These are phyloP conservation scores for Eucalyptus melliodora DNA, from an alignment of 345 rosid species.

Conservation along the genomic window DNA sequence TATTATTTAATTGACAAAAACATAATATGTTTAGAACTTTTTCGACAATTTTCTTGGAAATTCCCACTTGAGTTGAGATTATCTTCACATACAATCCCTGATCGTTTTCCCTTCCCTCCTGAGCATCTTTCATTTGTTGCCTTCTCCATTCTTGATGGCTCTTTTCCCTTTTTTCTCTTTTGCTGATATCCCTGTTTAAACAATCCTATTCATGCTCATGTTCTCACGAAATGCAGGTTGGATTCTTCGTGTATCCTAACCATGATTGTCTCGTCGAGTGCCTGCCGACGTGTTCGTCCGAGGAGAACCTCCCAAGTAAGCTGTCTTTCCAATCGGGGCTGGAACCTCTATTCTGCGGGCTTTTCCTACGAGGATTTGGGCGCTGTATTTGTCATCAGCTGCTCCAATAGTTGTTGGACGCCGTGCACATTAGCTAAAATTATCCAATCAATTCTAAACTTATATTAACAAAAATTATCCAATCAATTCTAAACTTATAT, in stretches of 20 bases:
- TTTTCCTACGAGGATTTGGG: not conserved
- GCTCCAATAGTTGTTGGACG: not conserved
- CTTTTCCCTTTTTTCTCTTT: not conserved
- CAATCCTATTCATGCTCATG: not conserved
- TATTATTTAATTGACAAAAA: fast-evolving
- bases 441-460: no score
- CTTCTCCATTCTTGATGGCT: not conserved
- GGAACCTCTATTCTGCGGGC: not conserved
- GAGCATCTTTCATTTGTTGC: not conserved
- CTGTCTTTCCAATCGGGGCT: fast-evolving
- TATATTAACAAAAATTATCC: no score
- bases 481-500: no score
- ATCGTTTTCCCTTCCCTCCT: not conserved
- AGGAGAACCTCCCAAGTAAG: not conserved
- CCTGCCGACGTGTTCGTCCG: not conserved
- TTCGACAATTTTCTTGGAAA: no score
- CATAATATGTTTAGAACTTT: no score
- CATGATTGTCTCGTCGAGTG: not conserved
- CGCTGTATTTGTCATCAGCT: not conserved
- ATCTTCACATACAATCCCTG: not conserved
- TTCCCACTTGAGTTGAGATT: not conserved
- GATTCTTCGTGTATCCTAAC: not conserved
- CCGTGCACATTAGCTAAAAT: not conserved
- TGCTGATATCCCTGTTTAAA: not conserved
- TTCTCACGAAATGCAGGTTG: not conserved